phyloP scores from a whole-genome alignment of 2,329 filamentous ascomycete genomes.

The Microsporum ferrugineum region DNA sequence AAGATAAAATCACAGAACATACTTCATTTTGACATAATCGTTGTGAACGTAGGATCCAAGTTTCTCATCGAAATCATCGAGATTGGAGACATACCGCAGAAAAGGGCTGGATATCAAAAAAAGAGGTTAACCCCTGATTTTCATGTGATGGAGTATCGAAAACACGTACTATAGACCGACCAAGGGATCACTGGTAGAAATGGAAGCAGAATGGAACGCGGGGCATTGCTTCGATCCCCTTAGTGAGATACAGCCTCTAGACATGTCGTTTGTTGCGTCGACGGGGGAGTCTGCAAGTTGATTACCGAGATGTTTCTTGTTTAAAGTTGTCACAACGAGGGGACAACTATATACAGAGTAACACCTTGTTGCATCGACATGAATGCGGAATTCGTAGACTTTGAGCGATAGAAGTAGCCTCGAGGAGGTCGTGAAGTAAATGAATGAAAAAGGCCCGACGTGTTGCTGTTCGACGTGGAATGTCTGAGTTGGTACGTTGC shows the following conservation, averaged over 20 bases:
- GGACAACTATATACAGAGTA: background rate
- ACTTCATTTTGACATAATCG: constrained; percentile 69
- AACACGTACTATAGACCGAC: constrained; percentile 53
- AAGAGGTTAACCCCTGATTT: background rate
- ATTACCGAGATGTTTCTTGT: background rate
- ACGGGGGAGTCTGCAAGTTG: background rate
- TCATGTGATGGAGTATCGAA: constrained; percentile 7
- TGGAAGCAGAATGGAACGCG: constrained; percentile 59
- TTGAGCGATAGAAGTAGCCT: background rate
- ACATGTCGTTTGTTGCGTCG: constrained; percentile 20
- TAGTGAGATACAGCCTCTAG: constrained; percentile 52
- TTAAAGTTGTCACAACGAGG: background rate
- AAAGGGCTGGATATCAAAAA: constrained; percentile 55
- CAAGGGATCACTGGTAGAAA: constrained; percentile 52
- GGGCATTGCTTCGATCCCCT: constrained; percentile 58
- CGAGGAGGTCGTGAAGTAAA: background rate
- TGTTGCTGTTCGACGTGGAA: background rate
- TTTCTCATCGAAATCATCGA: constrained; percentile 63
- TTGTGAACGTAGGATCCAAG: constrained; percentile 62
- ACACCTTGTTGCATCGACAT: background rate
- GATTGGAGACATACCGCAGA: constrained; percentile 66
- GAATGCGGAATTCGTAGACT: background rate
- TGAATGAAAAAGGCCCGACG: background rate
- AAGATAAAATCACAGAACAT: constrained; percentile 25
- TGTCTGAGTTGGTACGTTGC: background rate